Evolutionary conservation across 176 grass and related monocot genomes (phyloP).

Genomic region (Avena sativa): DNA sequence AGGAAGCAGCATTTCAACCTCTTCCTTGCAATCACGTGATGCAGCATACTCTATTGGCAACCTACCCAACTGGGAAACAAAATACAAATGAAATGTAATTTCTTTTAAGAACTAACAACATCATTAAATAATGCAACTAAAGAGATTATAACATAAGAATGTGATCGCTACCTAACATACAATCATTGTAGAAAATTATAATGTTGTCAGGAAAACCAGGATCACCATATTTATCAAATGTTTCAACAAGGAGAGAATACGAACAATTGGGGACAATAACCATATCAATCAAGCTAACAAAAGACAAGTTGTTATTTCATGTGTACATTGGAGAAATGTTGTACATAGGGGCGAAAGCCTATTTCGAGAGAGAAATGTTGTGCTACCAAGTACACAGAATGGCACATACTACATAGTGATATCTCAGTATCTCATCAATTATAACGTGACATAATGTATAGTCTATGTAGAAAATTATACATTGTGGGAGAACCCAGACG

Average conservation of each 20-base stretch:
- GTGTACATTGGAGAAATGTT: too few species aligned
- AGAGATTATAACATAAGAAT: background rate
- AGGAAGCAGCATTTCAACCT: constrained; percentile 56
- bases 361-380: too few species aligned
- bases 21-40: constrained; percentile 31
- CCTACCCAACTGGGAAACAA: constrained; percentile 33
- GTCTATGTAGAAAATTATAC: background rate
- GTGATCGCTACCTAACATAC: background rate
- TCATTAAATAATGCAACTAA: background rate
- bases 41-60: constrained; percentile 49
- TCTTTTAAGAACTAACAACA: background rate
- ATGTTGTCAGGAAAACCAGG: background rate
- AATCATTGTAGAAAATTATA: background rate
- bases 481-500: background rate
- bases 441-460: background rate
- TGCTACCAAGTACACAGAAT: too few species aligned
- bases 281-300: background rate
- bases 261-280: background rate
- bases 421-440: constrained; percentile 2
- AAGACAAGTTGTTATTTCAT: background rate
- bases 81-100: background rate
- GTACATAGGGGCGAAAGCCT: too few species aligned
- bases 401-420: background rate
- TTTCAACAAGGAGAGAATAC: background rate
- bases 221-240: background rate